Base-by-base conservation (phyloP, 176 grass and related monocot species). In the Themeda triandra region DNA sequence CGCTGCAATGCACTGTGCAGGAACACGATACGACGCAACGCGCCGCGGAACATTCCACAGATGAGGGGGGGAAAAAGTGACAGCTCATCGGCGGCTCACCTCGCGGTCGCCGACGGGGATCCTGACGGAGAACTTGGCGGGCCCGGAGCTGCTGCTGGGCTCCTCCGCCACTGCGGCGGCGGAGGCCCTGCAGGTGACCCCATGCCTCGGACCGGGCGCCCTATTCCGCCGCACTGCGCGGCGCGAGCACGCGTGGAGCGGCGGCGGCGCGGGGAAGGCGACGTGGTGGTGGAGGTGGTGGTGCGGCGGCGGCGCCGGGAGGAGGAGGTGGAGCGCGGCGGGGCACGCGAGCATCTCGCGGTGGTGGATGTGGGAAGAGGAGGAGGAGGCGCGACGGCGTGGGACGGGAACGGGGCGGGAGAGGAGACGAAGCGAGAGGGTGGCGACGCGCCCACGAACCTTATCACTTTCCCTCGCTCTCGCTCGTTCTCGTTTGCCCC, bases 71-170 rank as follows among this genome's bases (percentile, higher is more conserved):
- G 3, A 6, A 3, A 6, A 17, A 70, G 21, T 2, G 36, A 29
- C 1, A 14, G 77, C 19, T 11, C n/a, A 7, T 41, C 8, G 24
- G 14, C 15, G 27, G 63, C 92, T 92, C 83, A 95, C 96, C 75
- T 92, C 75, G 76, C 96, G 92, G 78, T 95, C 86, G 63, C 96
- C 96, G 40, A 95, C 86, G 39, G 96, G 96, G 71, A 98, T 95
- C 70, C 86, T 90, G 4, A 95, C 49, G 58, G 91, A 95, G 83
- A 89, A 86, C 89, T 94, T 95, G 80, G 80, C 31, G 21, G 88
- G 87, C 1, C 71, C 85, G 7, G 85, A 82, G 65, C 64, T 12
- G 40, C 40, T 42, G 8, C 33, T 35, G 23, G 73, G 80, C 51
- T 84, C 88, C 35, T 73, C 86, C 15, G 71, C 56, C 35, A 48